These are phyloP conservation scores for Extremus antarcticus DNA, from an alignment of 495 filamentous ascomycete species.

Conservation along the genomic window DNA sequence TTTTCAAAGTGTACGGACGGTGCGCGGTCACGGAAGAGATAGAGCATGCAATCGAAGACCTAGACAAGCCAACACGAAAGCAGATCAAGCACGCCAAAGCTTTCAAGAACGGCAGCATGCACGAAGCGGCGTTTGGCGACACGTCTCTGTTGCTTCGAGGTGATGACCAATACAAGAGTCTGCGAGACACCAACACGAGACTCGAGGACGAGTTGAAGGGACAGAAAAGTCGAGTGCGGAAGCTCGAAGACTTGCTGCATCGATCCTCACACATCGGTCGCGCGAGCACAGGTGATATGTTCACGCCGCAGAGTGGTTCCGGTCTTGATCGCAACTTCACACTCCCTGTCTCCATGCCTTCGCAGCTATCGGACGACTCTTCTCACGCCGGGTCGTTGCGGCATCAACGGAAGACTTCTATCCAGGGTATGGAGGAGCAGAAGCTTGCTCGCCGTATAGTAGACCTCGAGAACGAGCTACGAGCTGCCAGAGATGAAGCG, in stretches of 20 bases:
- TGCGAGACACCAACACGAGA: conserved; percentile 70
- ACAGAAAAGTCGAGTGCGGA: conserved; percentile 81
- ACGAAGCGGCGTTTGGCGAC: conserved; percentile 67
- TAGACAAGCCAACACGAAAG: conserved; percentile 66
- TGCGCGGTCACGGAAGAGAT: conserved; percentile 55
- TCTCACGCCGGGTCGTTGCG: conserved; percentile 55
- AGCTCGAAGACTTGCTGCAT: conserved; percentile 87
- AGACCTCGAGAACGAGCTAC: conserved; percentile 71
- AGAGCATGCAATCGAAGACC: conserved; percentile 45
- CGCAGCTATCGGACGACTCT: conserved; percentile 38
- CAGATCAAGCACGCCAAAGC: conserved; percentile 70
- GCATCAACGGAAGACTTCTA: conserved; percentile 51
- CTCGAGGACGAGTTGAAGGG: conserved; percentile 72
- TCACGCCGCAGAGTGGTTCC: conserved; percentile 35
- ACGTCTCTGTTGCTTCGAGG: conserved; percentile 71
- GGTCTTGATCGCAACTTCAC: conserved; percentile 30
- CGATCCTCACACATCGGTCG: conserved; percentile 64
- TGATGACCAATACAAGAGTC: conserved; percentile 60
- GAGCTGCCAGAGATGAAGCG: conserved; percentile 48
- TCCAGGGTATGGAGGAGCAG: conserved; percentile 54
- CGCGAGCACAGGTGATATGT: conserved; percentile 57
- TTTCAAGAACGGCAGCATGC: conserved; percentile 92
- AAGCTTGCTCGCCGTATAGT: conserved; percentile 56
- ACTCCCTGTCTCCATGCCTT: conserved; percentile 14
- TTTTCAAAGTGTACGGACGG: conserved; percentile 49